phyloP scores from a whole-genome alignment of 1,139 yeast species.

The Suhomyces chickasaworum region DNA sequence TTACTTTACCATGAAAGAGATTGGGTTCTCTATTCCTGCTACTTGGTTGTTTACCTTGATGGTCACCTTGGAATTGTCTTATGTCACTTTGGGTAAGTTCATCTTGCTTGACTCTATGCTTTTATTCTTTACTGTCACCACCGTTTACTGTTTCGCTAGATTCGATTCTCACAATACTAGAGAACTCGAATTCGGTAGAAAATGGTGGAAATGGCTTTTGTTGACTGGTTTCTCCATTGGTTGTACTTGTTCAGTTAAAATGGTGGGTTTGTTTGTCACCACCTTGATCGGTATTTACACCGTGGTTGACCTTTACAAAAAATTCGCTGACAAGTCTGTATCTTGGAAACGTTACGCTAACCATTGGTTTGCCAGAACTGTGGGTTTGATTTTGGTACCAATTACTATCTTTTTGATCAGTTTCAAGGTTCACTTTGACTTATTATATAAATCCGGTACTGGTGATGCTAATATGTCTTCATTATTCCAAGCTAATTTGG shows the following conservation, averaged over 20 bases:
- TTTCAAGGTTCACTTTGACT: constrained; percentile 74
- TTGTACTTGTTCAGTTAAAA: constrained; percentile 78
- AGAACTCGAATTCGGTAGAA: constrained; percentile 59
- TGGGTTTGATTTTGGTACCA: constrained; percentile 66
- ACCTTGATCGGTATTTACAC: constrained; percentile 77
- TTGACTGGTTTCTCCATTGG: constrained; percentile 77
- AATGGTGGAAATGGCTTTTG: constrained; percentile 95
- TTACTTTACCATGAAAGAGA: constrained; percentile 84
- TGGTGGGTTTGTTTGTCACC: constrained; percentile 82
- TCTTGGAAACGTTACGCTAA: constrained; percentile 50
- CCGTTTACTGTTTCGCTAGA: constrained; percentile 73
- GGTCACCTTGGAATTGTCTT: constrained; percentile 85
- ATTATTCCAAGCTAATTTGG: constrained; percentile 89
- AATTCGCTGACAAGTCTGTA: constrained; percentile 59
- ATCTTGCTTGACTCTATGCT: constrained; percentile 96
- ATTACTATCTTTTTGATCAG: constrained; percentile 59
- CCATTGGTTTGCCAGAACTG: constrained; percentile 69
- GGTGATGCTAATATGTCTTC: constrained; percentile 98
- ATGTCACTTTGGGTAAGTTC: constrained; percentile 87
- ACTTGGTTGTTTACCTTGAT: constrained; percentile 87
- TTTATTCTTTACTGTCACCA: constrained; percentile 84
- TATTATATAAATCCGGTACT: constrained; percentile 75
- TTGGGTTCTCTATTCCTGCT: constrained; percentile 77
- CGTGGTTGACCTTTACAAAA: constrained; percentile 69
- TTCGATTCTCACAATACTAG: constrained; percentile 71